phyloP scores from a whole-genome alignment of 768 basidiomycete species.

The Suillus bovinus region DNA sequence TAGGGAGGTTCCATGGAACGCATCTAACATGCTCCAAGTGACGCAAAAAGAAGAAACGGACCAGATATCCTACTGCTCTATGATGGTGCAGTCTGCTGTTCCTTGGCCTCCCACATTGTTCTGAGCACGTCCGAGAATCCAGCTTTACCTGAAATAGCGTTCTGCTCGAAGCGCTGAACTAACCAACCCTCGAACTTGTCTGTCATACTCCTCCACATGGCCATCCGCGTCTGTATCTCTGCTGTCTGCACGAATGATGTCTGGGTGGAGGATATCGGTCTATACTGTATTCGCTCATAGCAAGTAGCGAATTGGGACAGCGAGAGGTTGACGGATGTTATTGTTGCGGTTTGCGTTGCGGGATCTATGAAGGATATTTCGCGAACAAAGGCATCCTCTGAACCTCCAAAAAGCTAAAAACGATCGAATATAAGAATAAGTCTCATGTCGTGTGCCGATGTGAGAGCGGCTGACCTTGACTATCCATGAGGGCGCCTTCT shows the following conservation, averaged over 20 bases:
- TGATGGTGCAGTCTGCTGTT: slow-evolving; percentile 41
- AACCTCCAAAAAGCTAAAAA: slow-evolving; percentile 81
- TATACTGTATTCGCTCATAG: slow-evolving; percentile 87
- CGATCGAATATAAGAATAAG: neutral
- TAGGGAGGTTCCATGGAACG: slow-evolving; percentile 15
- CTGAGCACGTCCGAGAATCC: slow-evolving; percentile 90
- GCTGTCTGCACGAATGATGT: slow-evolving; percentile 90
- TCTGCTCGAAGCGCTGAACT: slow-evolving; percentile 87
- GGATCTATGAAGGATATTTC: slow-evolving; percentile 96
- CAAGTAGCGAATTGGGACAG: slow-evolving; percentile 94
- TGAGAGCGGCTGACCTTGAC: slow-evolving; percentile 67
- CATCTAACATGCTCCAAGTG: slow-evolving; percentile 22
- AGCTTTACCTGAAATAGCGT: slow-evolving; percentile 85
- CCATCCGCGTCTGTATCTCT: slow-evolving; percentile 82
- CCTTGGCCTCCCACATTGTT: slow-evolving; percentile 73
- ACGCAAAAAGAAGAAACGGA: slow-evolving; percentile 13
- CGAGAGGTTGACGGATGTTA: slow-evolving; percentile 91
- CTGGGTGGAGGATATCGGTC: slow-evolving; percentile 58
- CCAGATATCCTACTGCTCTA: slow-evolving; percentile 17
- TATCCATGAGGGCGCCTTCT: slow-evolving; percentile 90
- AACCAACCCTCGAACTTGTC: slow-evolving; percentile 86
- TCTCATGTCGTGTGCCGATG: slow-evolving; percentile 11
- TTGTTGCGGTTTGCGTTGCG: slow-evolving; percentile 71
- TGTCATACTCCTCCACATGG: slow-evolving; percentile 78
- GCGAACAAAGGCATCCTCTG: slow-evolving; percentile 91